Conservation (phyloP, 495 filamentous ascomycete genomes). For the Neurospora discreta region DNA sequence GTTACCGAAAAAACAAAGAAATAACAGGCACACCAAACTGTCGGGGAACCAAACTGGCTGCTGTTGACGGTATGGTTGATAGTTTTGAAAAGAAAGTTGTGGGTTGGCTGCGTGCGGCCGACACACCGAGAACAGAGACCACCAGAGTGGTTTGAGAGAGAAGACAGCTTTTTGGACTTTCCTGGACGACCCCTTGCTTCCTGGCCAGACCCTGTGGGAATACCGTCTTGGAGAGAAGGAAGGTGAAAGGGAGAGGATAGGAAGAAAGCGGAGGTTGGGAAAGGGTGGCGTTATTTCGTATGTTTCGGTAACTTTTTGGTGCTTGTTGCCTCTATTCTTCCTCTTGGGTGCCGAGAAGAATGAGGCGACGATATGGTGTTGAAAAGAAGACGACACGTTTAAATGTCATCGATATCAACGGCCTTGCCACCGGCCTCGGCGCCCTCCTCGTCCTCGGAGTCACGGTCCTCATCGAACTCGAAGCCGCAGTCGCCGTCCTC, state of each 20-base stretch:
- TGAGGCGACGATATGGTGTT: background rate
- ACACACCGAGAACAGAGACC: background rate
- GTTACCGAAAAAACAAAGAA: background rate
- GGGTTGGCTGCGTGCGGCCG: background rate
- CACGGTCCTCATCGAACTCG: slow-evolving; percentile 85
- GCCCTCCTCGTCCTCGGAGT: slow-evolving; percentile 52
- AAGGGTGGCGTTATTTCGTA: background rate
- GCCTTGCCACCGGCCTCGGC: slow-evolving; percentile 49
- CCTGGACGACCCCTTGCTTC: slow-evolving; percentile 3
- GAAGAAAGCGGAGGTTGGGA: slow-evolving; percentile 5
- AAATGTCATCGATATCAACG: slow-evolving; percentile 69
- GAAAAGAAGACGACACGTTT: slow-evolving; percentile 2
- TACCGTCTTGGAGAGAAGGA: background rate
- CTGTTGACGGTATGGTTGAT: background rate
- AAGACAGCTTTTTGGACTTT: slow-evolving; percentile 43
- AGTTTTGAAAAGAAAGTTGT: background rate
- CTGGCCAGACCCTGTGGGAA: background rate
- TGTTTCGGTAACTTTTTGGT: background rate
- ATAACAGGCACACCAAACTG: slow-evolving; percentile 27
- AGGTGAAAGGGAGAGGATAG: background rate
- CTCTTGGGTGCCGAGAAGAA: background rate
- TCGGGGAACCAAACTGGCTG: slow-evolving; percentile 28
- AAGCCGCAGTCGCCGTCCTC: slow-evolving; percentile 71
- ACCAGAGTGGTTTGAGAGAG: slow-evolving; percentile 42
- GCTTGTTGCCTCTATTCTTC: background rate